Evolutionary conservation across 2,329 filamentous ascomycete species (phyloP).

Genomic region (Stagonosporopsis tanaceti): DNA sequence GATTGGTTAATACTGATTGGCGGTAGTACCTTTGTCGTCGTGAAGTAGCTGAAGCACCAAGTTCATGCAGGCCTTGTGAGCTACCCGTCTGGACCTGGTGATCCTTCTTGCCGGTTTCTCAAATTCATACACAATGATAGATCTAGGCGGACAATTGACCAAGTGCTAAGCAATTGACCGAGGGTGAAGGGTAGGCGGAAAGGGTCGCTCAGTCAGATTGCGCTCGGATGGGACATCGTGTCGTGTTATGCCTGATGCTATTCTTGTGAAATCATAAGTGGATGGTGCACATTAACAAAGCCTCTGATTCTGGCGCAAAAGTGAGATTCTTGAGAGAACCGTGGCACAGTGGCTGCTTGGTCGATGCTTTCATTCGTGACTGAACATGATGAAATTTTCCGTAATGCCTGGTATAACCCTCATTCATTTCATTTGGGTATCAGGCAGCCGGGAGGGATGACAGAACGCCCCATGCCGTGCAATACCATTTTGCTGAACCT

Average conservation of each 20-base stretch:
- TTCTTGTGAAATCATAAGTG: neutral
- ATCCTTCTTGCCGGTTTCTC: neutral
- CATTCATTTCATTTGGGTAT: slow-evolving; percentile 41
- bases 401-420: slow-evolving; percentile 48
- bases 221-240: neutral
- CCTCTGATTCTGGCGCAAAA: neutral
- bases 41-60: neutral
- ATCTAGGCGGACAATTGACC: too few relatives aligned
- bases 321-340: slow-evolving; percentile 14
- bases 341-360: slow-evolving; percentile 23
- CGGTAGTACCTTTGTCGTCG: neutral
- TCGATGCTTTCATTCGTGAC: slow-evolving; percentile 48
- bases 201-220: neutral
- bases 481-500: slow-evolving; percentile 48
- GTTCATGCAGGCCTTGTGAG: neutral
- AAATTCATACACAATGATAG: neutral
- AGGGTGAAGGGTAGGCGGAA: neutral
- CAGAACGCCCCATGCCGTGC: slow-evolving; percentile 50
- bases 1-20: neutral
- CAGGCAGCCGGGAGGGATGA: slow-evolving; percentile 46
- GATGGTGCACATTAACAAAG: slow-evolving; percentile 2
- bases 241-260: too few relatives aligned
- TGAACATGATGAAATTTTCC: slow-evolving; percentile 52
- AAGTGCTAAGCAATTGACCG: too few relatives aligned
- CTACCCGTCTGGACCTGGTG: neutral